Evolutionary conservation across 2,329 filamentous ascomycete genomes (phyloP).

Genomic region (Fusarium bulbicola): DNA sequence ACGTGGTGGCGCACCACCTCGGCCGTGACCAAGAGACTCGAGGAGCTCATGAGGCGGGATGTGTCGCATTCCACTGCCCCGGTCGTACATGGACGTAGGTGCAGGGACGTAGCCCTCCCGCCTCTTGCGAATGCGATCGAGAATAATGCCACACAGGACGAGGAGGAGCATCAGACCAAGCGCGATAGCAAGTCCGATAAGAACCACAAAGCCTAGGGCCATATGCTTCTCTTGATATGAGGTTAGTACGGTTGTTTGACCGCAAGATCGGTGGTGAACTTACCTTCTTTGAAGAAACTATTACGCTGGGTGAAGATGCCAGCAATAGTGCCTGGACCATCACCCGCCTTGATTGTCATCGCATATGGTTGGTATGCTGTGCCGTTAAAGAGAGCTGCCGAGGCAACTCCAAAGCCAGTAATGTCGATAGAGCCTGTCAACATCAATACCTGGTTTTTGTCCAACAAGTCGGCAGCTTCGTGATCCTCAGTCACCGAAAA

Average conservation of each 20-base stretch:
- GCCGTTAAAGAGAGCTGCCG: slow-evolving; percentile 89
- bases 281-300: slow-evolving; percentile 76
- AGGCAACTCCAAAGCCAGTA: slow-evolving; percentile 79
- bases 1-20: slow-evolving; percentile 60
- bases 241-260: slow-evolving; percentile 18
- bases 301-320: slow-evolving; percentile 85
- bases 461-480: slow-evolving; percentile 68
- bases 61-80: slow-evolving; percentile 65
- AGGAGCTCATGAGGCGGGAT: slow-evolving; percentile 70
- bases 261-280: slow-evolving; percentile 49
- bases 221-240: slow-evolving; percentile 59
- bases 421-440: slow-evolving; percentile 85
- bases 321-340: slow-evolving; percentile 76
- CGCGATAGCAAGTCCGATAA: slow-evolving; percentile 82
- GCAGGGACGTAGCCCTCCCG: slow-evolving; percentile 84
- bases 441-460: slow-evolving; percentile 76
- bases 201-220: slow-evolving; percentile 78
- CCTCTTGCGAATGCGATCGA: slow-evolving; percentile 80
- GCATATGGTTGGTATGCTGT: slow-evolving; percentile 80
- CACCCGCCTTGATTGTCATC: slow-evolving; percentile 74
- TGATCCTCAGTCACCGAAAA: slow-evolving; percentile 77
- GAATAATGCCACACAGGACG: slow-evolving; percentile 76
- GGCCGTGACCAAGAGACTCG: slow-evolving; percentile 60
- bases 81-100: slow-evolving; percentile 71
- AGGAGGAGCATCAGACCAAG: slow-evolving; percentile 81